phyloP scores from a whole-genome alignment of 108 stramenopile species.

The Fistulifera pelliculosa region DNA sequence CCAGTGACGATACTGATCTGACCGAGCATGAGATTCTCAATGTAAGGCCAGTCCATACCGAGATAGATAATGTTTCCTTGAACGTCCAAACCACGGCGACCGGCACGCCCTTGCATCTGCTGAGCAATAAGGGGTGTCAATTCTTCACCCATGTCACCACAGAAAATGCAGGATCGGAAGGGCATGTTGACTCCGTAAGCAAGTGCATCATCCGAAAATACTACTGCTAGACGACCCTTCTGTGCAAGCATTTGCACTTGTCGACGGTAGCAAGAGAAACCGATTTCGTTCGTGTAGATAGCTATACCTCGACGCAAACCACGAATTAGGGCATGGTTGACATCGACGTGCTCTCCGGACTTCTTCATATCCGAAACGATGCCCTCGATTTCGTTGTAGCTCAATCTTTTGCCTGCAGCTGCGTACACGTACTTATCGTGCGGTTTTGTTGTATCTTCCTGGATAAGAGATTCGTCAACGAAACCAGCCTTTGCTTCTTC shows the following conservation, averaged over 20 bases:
- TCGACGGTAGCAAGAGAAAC: slow-evolving; percentile 94
- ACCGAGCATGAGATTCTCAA: slow-evolving; percentile 97
- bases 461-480: slow-evolving; percentile 68
- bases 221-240: slow-evolving; percentile 96
- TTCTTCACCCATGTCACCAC: slow-evolving; percentile 90
- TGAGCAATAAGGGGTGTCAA: slow-evolving; percentile 94
- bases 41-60: slow-evolving; percentile 93
- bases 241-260: slow-evolving; percentile 96
- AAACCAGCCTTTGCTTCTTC: slow-evolving; percentile 90
- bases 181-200: slow-evolving; percentile 99
- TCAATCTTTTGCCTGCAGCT: slow-evolving; percentile 82
- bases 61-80: slow-evolving; percentile 98
- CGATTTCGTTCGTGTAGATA: slow-evolving; percentile 97
- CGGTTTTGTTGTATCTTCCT: slow-evolving; percentile 92
- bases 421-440: slow-evolving; percentile 95
- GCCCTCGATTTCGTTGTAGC: slow-evolving; percentile 89
- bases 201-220: slow-evolving; percentile 95
- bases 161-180: slow-evolving; percentile 97
- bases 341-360: slow-evolving; percentile 79
- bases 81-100: slow-evolving; percentile 98
- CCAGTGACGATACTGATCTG: slow-evolving; percentile 93
- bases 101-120: slow-evolving; percentile 99
- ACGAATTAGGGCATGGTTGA: slow-evolving; percentile 93
- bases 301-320: slow-evolving; percentile 97
- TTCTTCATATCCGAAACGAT: slow-evolving; percentile 93